Conservation (phyloP, 495 filamentous ascomycete species). For the Clohesyomyces aquaticus region DNA sequence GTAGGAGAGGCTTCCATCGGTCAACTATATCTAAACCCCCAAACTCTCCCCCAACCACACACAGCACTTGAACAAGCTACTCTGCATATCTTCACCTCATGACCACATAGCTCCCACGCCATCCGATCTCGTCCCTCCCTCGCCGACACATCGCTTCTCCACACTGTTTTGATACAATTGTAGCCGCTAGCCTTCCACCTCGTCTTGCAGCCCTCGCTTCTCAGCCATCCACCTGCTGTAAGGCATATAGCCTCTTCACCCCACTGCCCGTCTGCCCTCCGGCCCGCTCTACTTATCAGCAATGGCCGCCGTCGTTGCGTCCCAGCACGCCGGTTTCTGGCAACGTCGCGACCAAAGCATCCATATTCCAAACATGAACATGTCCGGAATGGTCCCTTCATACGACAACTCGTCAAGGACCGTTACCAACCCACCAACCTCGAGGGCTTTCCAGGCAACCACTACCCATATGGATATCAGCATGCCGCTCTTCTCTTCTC, state of each 20-base stretch:
- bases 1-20: slow-evolving; percentile 26
- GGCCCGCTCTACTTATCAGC: slow-evolving; percentile 28
- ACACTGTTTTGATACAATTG: slow-evolving; percentile 34
- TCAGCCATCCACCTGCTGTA: slow-evolving; percentile 24
- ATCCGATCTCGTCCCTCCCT: slow-evolving; percentile 21
- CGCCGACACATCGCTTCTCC: slow-evolving; percentile 30
- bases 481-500: slow-evolving; percentile 39
- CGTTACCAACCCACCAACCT: slow-evolving; percentile 24
- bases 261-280: slow-evolving; percentile 8
- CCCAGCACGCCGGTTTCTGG: slow-evolving; percentile 42
- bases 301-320: slow-evolving; percentile 41
- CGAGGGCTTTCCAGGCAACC: slow-evolving; percentile 35
- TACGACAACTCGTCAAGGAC: slow-evolving; percentile 37
- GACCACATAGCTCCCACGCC: slow-evolving; percentile 40
- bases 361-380: slow-evolving; percentile 39
- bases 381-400: slow-evolving; percentile 35
- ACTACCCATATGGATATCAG: slow-evolving; percentile 39
- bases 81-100: slow-evolving; percentile 41
- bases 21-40: slow-evolving; percentile 39
- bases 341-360: slow-evolving; percentile 39
- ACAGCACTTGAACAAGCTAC: slow-evolving; percentile 18
- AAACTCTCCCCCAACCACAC: slow-evolving; percentile 30
- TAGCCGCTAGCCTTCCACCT: slow-evolving; percentile 30
- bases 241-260: slow-evolving; percentile 30
- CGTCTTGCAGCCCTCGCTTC: slow-evolving; percentile 25